phyloP scores from a whole-genome alignment of 805 yeast genomes.

The Candida broadrunensis region DNA sequence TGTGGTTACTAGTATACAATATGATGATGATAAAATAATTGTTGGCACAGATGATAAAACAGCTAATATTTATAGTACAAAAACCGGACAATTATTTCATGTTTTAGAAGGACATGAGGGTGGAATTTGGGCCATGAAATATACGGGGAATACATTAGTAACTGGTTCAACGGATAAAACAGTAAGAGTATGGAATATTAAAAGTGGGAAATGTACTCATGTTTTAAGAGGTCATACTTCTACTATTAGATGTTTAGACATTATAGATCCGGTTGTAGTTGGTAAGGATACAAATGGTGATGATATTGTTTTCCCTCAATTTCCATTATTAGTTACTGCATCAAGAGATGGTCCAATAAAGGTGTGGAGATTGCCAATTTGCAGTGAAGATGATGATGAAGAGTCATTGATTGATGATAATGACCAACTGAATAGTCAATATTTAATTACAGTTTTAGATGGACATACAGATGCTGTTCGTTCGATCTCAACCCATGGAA shows the following conservation, averaged over 20 bases:
- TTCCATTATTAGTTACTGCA: constrained; percentile 60
- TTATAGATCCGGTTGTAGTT: constrained; percentile 62
- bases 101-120: constrained; percentile 88
- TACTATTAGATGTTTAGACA: constrained; percentile 88
- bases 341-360: constrained; percentile 44
- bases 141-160: constrained; percentile 76
- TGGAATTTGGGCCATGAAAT: constrained; percentile 98
- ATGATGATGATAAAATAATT: constrained; percentile 84
- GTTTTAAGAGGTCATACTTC: constrained; percentile 89
- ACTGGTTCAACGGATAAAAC: constrained; percentile 95
- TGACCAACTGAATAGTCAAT: constrained; percentile 52
- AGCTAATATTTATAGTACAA: constrained; percentile 77
- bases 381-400: constrained; percentile 33
- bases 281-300: constrained; percentile 61
- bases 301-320: constrained; percentile 55
- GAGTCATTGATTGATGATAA: constrained; percentile 28
- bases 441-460: constrained; percentile 60
- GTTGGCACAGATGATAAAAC: constrained; percentile 89
- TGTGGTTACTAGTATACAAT: constrained; percentile 93
- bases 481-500: constrained; percentile 82
- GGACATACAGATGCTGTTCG: constrained; percentile 60
- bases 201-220: constrained; percentile 83
- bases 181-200: constrained; percentile 89
- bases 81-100: constrained; percentile 60
- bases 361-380: constrained; percentile 57